Percentiles rank a stretch among this genome's conserved stretches.
These are phyloP conservation scores for Calonectria honghensis DNA, from an alignment of 2,329 filamentous ascomycete species.

Conservation along the genomic window DNA sequence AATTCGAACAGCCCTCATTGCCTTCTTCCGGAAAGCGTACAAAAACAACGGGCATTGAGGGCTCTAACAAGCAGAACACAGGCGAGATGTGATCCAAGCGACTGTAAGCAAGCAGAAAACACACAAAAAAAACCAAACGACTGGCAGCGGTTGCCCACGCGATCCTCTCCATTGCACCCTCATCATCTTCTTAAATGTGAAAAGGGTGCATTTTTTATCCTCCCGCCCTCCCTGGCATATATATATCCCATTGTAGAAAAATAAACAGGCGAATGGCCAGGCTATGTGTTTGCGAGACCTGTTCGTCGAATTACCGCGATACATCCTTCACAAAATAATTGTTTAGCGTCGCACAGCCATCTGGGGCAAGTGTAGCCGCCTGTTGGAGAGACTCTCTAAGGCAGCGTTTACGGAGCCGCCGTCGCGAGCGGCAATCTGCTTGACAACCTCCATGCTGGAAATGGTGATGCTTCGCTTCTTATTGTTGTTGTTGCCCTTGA, in stretches of 20 bases:
- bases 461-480: constrained; percentile 57
- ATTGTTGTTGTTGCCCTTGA: constrained; percentile 58
- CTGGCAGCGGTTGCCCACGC: constrained; percentile 38
- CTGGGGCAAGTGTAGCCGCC: constrained; percentile 53
- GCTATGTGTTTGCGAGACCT: constrained; percentile 15
- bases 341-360: constrained; percentile 49
- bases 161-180: constrained; percentile 29
- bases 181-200: constrained; percentile 20
- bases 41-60: constrained; percentile 32
- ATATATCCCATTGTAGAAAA: constrained; percentile 30
- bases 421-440: constrained; percentile 45
- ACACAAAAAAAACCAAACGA: constrained; percentile 36
- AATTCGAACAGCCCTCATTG: constrained; percentile 44
- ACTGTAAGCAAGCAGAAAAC: constrained; percentile 35
- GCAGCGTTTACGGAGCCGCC: constrained; percentile 39
- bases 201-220: constrained; percentile 20
- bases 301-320: constrained; percentile 3
- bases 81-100: constrained; percentile 39
- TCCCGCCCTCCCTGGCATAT: constrained; percentile 12
- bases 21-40: constrained; percentile 42
- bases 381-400: constrained; percentile 45
- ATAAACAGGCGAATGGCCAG: constrained; percentile 10
- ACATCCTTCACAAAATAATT: neutral
- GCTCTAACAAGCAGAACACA: constrained; percentile 31
- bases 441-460: constrained; percentile 50